Conservation (phyloP, 2,329 filamentous ascomycete species). For the Alternaria arbusti region DNA sequence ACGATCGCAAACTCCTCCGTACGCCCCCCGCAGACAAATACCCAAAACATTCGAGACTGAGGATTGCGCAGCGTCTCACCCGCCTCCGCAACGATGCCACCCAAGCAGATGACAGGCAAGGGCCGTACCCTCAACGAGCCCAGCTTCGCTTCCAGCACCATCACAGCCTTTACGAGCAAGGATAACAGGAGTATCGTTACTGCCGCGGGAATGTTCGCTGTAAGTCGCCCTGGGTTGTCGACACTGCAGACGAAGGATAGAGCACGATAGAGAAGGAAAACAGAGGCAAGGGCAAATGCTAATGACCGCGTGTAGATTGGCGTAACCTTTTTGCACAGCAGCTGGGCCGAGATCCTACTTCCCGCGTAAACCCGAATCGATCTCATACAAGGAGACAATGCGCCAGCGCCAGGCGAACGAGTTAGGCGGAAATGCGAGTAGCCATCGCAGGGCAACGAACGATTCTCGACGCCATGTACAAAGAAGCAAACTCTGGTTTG, state of each 20-base stretch:
- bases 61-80: background rate
- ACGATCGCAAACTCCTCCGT: constrained; percentile 5
- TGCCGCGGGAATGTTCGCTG: constrained; percentile 58
- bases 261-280: background rate
- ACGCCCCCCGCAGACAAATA: background rate
- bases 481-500: background rate
- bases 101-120: constrained; percentile 36
- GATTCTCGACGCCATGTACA: constrained; percentile 1
- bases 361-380: constrained; percentile 50
- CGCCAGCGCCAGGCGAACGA: background rate
- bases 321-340: constrained; percentile 60
- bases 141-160: constrained; percentile 50
- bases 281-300: constrained; percentile 16
- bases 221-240: constrained; percentile 42
- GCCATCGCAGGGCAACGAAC: background rate
- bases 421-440: background rate
- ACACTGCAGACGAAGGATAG: background rate
- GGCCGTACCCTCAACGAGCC: constrained; percentile 40
- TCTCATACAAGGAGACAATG: background rate
- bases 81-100: constrained; percentile 32
- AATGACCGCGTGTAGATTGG: constrained; percentile 49
- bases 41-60: background rate
- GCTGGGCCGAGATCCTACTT: constrained; percentile 59
- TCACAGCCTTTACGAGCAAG: constrained; percentile 52
- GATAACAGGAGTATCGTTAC: constrained; percentile 59